Evolutionary conservation across 345 rosid genomes (phyloP).

Genomic region (Arabis alpina): DNA sequence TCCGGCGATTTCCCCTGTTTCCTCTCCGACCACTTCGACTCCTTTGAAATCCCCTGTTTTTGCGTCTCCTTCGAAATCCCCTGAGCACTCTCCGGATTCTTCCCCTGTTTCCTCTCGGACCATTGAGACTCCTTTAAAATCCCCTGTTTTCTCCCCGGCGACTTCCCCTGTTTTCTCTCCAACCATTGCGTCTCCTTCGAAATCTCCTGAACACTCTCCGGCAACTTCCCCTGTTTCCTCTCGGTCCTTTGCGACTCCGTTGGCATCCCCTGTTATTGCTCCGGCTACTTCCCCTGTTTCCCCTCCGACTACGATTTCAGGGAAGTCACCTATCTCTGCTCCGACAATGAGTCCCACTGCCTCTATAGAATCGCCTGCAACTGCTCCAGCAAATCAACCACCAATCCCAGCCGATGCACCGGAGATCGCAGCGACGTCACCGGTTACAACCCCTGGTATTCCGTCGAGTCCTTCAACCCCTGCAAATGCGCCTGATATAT

Average conservation of each 20-base stretch:
- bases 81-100: not conserved
- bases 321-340: slow-evolving; percentile 32
- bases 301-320: slow-evolving; percentile 31
- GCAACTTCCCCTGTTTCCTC: slow-evolving; percentile 15
- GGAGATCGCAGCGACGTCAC: slow-evolving; percentile 33
- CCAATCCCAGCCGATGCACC: slow-evolving; percentile 50
- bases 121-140: slow-evolving; percentile 6
- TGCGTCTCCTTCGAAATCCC: no score
- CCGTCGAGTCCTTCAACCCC: slow-evolving; percentile 61
- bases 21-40: no score
- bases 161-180: slow-evolving; percentile 4
- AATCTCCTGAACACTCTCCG: slow-evolving; percentile 40
- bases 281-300: slow-evolving; percentile 23
- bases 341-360: slow-evolving; percentile 38
- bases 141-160: slow-evolving; percentile 31
- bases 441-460: slow-evolving; percentile 42
- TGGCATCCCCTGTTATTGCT: no score
- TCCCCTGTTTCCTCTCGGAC: slow-evolving; percentile 9
- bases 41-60: no score
- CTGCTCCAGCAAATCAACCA: slow-evolving; percentile 28
- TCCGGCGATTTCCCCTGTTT: not conserved
- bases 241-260: no score
- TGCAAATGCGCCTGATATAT: slow-evolving; percentile 50
- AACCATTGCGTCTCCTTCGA: slow-evolving; percentile 2
- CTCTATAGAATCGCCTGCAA: slow-evolving; percentile 15